Evolutionary conservation across 805 yeast species (phyloP), one percentile per base, ranked within the genome.

Genomic region (Clavispora fructus): DNA sequence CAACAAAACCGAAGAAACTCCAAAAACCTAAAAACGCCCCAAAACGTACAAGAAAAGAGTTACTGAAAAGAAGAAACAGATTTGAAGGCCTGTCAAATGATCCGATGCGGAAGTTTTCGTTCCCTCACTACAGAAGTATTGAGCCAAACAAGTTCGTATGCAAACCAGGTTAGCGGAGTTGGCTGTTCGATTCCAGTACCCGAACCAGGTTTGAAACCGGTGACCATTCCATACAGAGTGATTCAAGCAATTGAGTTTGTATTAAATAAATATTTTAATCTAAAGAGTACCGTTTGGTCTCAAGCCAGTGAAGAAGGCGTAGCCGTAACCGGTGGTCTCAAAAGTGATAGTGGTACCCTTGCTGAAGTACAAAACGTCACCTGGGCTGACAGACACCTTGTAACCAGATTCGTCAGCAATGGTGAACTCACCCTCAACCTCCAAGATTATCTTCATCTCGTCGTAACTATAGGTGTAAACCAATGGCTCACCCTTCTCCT

Each of bases 401-500:
- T 72, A 70, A 23, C 89, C 89, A 44, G 81, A 74, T 67, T 80
- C 84, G 57, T 83, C 89, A 48, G 78, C 57, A 56, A 83, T 71
- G 43, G 72, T 68, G 71, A 79, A 82, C 58, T 78, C 80, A 54
- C 87, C 87, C 56, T 77, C 80, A 45, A 80, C 82, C 64, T 83
- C 87, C 51, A 83, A 73, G 61, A 81, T 76, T 55, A 83, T 71
- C 68, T 83, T 83, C 79, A 81, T 77, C 68, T 82, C 89, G 59
- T 83, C 87, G 65, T 82, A 62, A 58, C 67, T 69, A 68, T 83
- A 83, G 46, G 69, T 64, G 75, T 83, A 83, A n/a, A 78, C 86
- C 60, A 83, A 74, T 41, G 84, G 78, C 62, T 78, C 82, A 48
- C 89, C 89, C 46, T 70, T 68, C 63, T 80, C 84, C 67, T 83